Percentiles rank a stretch among this genome's conserved stretches.
These are phyloP conservation scores for Lablab purpureus DNA, from an alignment of 306 rosid species.

Conservation along the genomic window DNA sequence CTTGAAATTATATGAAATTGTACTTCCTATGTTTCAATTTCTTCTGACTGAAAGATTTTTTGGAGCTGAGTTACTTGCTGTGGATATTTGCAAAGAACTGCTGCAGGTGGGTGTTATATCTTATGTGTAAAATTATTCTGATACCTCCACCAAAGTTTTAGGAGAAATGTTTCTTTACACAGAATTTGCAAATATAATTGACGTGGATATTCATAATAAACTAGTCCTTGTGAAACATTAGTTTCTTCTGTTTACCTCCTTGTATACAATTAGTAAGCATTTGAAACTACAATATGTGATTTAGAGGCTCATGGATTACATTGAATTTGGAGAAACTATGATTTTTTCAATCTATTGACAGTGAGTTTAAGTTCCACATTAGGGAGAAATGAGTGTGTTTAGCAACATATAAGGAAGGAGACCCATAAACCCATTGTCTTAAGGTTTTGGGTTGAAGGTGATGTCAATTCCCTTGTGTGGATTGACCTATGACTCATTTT, in stretches of 20 bases:
- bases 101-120: constrained; percentile 71
- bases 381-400: too few relatives aligned
- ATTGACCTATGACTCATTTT: too few relatives aligned
- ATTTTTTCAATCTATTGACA: neutral
- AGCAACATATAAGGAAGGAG: too few relatives aligned
- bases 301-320: constrained; percentile 8
- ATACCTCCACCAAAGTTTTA: neutral
- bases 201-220: constrained; percentile 28
- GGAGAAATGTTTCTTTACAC: constrained; percentile 25
- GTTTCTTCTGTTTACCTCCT: constrained; percentile 27
- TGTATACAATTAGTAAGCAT: constrained; percentile 8
- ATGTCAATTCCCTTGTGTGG: too few relatives aligned
- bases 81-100: constrained; percentile 81
- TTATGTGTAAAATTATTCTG: constrained; percentile 4
- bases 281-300: constrained; percentile 15
- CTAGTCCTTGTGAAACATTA: neutral
- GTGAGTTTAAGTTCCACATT: too few relatives aligned
- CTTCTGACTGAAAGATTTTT: constrained; percentile 74
- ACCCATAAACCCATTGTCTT: too few relatives aligned
- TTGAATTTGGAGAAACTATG: constrained; percentile 33
- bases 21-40: constrained; percentile 85
- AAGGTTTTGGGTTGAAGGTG: too few relatives aligned
- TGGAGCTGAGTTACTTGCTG: constrained; percentile 66
- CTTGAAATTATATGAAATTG: constrained; percentile 75
- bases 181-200: constrained; percentile 21